phyloP scores from a whole-genome alignment of 1,139 yeast genomes.

The Kluyveromyces sp. region DNA sequence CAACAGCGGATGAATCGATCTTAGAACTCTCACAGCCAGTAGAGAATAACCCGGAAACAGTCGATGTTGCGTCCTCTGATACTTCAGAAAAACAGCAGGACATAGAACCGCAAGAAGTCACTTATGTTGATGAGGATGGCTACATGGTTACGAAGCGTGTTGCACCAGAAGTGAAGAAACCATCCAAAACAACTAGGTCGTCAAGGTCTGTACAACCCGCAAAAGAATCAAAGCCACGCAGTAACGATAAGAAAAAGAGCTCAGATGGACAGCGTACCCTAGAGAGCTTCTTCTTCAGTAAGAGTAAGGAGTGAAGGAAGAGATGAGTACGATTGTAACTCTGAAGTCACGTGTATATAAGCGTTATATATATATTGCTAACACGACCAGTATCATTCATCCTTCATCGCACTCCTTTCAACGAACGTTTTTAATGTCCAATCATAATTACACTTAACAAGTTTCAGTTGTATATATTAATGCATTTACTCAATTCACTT shows the following conservation, averaged over 20 bases:
- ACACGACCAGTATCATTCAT: too few species aligned
- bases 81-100: slow-evolving; percentile 1
- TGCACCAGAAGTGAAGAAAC: slow-evolving; percentile 7
- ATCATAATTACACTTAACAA: too few species aligned
- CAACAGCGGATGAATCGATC: slow-evolving; percentile 28
- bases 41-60: not conserved
- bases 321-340: too few species aligned
- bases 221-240: slow-evolving; percentile 8
- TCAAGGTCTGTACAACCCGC: slow-evolving; percentile 2
- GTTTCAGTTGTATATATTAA: too few species aligned
- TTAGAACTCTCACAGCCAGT: slow-evolving; percentile 11
- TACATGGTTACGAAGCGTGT: slow-evolving; percentile 24
- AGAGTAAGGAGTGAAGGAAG: slow-evolving; percentile 5
- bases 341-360: too few species aligned
- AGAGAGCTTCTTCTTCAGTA: slow-evolving; percentile 27
- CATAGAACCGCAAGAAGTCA: slow-evolving; percentile 5
- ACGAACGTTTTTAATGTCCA: too few species aligned
- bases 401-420: too few species aligned
- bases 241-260: slow-evolving; percentile 13
- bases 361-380: not conserved
- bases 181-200: slow-evolving; percentile 7
- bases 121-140: slow-evolving; percentile 28
- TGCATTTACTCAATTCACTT: too few species aligned
- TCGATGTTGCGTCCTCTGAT: not conserved
- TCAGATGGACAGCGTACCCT: slow-evolving; percentile 19